Base-by-base conservation (phyloP, 2,329 filamentous ascomycete genomes). In the Diaporthe sp. region DNA sequence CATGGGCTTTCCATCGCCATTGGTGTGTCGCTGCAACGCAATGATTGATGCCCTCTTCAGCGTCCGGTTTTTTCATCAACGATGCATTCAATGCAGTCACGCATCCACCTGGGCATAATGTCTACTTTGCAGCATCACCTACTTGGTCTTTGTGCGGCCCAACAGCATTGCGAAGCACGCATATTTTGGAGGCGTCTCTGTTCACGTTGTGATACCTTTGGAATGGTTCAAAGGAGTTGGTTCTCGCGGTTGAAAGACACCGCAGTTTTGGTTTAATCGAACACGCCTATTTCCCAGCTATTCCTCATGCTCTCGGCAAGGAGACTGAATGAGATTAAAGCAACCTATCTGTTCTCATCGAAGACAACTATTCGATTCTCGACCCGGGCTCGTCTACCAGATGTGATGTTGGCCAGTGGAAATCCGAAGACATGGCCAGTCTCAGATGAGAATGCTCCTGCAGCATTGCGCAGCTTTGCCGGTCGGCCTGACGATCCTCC, bases 1-100 rank as follows among this genome's bases (percentile, higher is more conserved):
- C 97, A 13, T 99, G 97, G 97, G 95, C 97, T 38, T 98, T 95
- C 85, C 97, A 99, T 83, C 92, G 97, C 76, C 97, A 98, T 85
- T 99, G 97, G 97, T 99, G 97, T 83, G 93, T 97, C 74, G 92
- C 93, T 75, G 94, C 94, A 67, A 86, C 89, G 45, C 87, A 89
- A 84, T 90, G 83, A 83, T 73, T 71, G 60, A 77, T 77, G 73
- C 60, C 73, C 61, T 64, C 68, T 60, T 55, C 60, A 76, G 72
- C 72, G 35, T 61, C 69, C 40, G 52, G 13, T 10, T 73, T 69
- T 71, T 67, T 52, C 40, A 54, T 74, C 50, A 52, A 45, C 50
- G 38, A 30, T 54, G 64, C 47, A 40, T 68, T 54, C 64, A 40
- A 28, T 54, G 64, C 64, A 28, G 47, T 68, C 33, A 54, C 47